Base-by-base conservation (phyloP, 176 grass and related monocot species). In the Cenchrus americanus region DNA sequence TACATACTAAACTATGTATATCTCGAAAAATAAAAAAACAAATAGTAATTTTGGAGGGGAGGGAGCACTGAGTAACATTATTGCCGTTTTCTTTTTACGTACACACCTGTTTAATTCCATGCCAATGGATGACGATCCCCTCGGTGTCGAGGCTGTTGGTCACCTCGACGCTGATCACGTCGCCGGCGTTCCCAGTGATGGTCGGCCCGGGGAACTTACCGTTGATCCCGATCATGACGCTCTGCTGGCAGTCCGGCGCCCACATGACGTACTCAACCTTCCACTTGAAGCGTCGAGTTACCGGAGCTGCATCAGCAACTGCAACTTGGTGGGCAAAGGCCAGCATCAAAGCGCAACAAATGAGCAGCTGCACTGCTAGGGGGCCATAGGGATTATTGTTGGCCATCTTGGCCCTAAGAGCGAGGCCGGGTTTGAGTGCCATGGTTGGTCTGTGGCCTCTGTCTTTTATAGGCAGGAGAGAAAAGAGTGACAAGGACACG, bases 61-160 rank as follows among this genome's bases (percentile, higher is more conserved):
- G 32, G 32, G n/a, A 34, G 32, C 3, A 34, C 32, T 34, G 32
- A 34, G 32, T 34, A 34, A 34, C 3, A 34, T 34, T 34, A 34
- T 34, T 34, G 32, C 3, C 32, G 1, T 34, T 1, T 34, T 34
- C 3, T 34, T 1, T 34, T 34, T 34, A 34, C 32, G 32, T 34
- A 34, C n/a, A n/a, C n/a, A 92, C 94, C 94, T 97, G 94, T 80
- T 80, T 72, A 76, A 97, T 88, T 17, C 94, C 94, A 12, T 97
- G 94, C 94, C 94, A 97, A 62, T 97, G 94, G 82, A 97, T 92
- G 66, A 97, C 94, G 6, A 97, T 85, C 21, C 94, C 94, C 80
- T 97, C 94, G 5, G 94, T 97, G 34, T 82, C 85, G 19, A 97
- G 80, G 3, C 41, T 62, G 73, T 97, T 97, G 85, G 90, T 97